Base-by-base conservation (phyloP, 1,139 yeast genomes). In the Kazachstania sp. region DNA sequence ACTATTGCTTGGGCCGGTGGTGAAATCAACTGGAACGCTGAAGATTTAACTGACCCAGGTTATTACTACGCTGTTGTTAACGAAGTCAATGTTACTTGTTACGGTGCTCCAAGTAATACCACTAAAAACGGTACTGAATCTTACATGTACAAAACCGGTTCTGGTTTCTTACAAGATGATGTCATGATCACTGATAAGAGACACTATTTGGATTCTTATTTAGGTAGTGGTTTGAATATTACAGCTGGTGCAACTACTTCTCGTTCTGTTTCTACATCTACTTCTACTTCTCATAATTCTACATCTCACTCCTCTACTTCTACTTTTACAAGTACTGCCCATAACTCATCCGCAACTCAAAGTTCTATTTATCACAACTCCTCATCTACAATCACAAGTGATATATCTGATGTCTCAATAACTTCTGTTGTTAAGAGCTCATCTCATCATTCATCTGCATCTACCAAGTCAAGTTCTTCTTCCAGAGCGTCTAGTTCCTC, bases 1-100 rank as follows among this genome's bases (percentile, higher is more conserved):
- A 88, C 96, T 35, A 73, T 81, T 56, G 86, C 77, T 55, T 88
- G 97, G 97, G 95, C 96, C 43, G 97, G 97, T 69, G 97, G 97
- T 68, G 72, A 60, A 18, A 79, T 88, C 54, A 73, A 87, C 71
- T 90, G 97, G 96, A 69, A 82, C 64, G 75, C 92, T 31, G 66
- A 72, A 5, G 96, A 87, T 66, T 78, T 87, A 51, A 59, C 72
- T 51, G 71, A 83, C 50, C 77, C 82, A 45, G 96, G 97, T 28
- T 88, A 87, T 70, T 82, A 79, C 68, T 86, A 79, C 62, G 81
- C 85, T 36, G 73, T 77, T 51, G 59, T 88, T 45, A 73, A 81
- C 59, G 74, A 76, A 44, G 71, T 86, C 36, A 69, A 74, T 12
- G 74, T 87, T 44, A 73, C 77, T 40, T 77, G 95, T 57, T 83